Evolutionary conservation across 2,329 filamentous ascomycete species (phyloP), one percentile per base, ranked within the genome.

Genomic region (Scedosporium apiospermum): DNA sequence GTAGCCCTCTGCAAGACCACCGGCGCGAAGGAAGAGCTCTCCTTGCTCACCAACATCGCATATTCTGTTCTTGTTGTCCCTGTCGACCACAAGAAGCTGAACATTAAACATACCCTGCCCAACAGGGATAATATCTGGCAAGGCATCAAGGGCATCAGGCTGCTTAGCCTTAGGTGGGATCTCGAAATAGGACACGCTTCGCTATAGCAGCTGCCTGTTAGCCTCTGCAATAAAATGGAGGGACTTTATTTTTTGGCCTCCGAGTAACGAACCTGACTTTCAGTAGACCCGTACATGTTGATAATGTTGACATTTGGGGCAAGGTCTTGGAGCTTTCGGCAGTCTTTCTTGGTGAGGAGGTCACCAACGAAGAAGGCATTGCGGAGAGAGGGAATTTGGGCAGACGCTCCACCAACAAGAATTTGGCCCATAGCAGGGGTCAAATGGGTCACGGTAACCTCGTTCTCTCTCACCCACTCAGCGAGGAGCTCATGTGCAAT

Each of bases 241-340:
- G 27, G 27, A 30, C 6, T 30, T 30, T 30, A 6, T 30, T 30
- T 2, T 30, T 1, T 30, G 3, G 4, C 27, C 6, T 30, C 27
- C 4, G 27, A 30, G 27, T 30, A 30, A 6, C 27, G 3, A 30
- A 30, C 27, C 27, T 30, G 86, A 0, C 89, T 93, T 73, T 96
- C 92, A 0, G 92, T 96, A 0, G 91, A 91, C 51, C 93, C 92
- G 71, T 92, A 96, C 86, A 93, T 89, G 75, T 93, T 93, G 66
- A 91, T 82, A 65, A 96, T 92, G 65, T 81, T 81, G 64, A 85
- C 86, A 65, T 93, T 93, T 0, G 83, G 80, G 0, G 89, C 93
- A 44, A 97, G 81, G 57, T 85, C 81, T 63, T 90, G 89, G n/a
- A 98, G 78, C 26, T 83, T 82, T 51, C 81, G 80, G 74, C 91